Conservation (phyloP, 148 eudicot genomes). For the Camellia japonica region DNA sequence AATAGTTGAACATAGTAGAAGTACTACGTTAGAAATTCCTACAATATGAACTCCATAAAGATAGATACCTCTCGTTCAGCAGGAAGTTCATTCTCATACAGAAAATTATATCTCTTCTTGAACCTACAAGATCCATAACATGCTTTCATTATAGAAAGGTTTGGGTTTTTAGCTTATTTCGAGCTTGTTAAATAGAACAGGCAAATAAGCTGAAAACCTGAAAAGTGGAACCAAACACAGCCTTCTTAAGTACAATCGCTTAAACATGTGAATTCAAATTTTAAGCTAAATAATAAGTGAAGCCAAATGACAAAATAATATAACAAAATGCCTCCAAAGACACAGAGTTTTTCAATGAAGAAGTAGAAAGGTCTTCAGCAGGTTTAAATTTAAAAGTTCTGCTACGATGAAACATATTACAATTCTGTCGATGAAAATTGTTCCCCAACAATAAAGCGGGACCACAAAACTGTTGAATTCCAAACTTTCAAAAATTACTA, state of each 20-base stretch:
- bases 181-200: too few relatives aligned
- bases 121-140: constrained; percentile 47
- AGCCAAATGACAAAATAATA: too few relatives aligned
- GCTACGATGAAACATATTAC: not conserved
- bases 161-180: too few relatives aligned
- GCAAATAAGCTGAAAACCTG: too few relatives aligned
- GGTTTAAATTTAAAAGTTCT: not conserved
- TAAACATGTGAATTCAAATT: too few relatives aligned
- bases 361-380: too few relatives aligned
- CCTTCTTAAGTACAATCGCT: too few relatives aligned
- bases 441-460: not conserved
- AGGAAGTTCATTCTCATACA: constrained; percentile 67
- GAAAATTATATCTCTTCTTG: constrained; percentile 78
- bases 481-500: too few relatives aligned
- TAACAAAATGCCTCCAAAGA: not conserved
- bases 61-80: constrained; percentile 71
- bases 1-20: constrained; percentile 11
- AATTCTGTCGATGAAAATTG: not conserved
- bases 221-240: too few relatives aligned
- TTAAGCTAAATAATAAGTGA: too few relatives aligned
- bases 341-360: not conserved
- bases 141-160: not conserved
- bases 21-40: not conserved
- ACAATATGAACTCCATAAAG: not conserved
- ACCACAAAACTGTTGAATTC: not conserved